A percentile compares a stretch with the other conserved stretches of the same genome.
Evolutionary conservation across 2,329 filamentous ascomycete species (phyloP).

Genomic region (Cercospora sojina): DNA sequence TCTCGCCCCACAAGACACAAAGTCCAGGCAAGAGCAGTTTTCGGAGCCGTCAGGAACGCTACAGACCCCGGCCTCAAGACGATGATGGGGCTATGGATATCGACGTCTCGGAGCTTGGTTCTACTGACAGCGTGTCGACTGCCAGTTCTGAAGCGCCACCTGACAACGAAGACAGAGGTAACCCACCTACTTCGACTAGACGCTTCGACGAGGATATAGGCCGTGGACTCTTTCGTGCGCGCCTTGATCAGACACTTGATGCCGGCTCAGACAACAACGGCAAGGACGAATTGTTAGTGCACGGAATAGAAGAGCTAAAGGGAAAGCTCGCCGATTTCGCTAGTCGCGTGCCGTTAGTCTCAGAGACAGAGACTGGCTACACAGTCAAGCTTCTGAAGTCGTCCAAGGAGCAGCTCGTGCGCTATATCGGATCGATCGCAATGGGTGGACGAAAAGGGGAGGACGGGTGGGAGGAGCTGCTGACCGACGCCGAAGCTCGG

Average conservation of each 20-base stretch:
- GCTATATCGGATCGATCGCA: slow-evolving; percentile 37
- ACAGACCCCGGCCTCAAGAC: background rate
- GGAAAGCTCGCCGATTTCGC: background rate
- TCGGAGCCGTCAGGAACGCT: background rate
- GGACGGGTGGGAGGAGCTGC: slow-evolving; percentile 30
- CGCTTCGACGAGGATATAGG: background rate
- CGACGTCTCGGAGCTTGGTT: background rate
- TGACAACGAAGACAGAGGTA: background rate
- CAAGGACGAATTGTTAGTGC: slow-evolving; percentile 7
- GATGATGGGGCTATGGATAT: background rate
- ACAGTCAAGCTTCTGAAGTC: slow-evolving; percentile 4
- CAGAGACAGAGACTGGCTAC: background rate
- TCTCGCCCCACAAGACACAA: background rate
- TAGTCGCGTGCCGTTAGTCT: background rate
- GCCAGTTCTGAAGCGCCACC: background rate
- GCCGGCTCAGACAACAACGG: slow-evolving; percentile 5
- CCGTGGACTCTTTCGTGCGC: background rate
- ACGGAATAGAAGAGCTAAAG: slow-evolving; percentile 8
- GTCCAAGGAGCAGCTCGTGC: slow-evolving; percentile 24
- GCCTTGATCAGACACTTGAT: background rate
- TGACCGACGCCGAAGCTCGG: slow-evolving; percentile 21
- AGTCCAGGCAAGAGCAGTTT: slow-evolving; percentile 3
- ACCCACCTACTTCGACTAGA: background rate
- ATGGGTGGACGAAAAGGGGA: slow-evolving; percentile 28
- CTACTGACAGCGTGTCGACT: background rate